These are phyloP conservation scores for Petunia hybrid DNA, from an alignment of 305 asterid species.

Conservation along the genomic window DNA sequence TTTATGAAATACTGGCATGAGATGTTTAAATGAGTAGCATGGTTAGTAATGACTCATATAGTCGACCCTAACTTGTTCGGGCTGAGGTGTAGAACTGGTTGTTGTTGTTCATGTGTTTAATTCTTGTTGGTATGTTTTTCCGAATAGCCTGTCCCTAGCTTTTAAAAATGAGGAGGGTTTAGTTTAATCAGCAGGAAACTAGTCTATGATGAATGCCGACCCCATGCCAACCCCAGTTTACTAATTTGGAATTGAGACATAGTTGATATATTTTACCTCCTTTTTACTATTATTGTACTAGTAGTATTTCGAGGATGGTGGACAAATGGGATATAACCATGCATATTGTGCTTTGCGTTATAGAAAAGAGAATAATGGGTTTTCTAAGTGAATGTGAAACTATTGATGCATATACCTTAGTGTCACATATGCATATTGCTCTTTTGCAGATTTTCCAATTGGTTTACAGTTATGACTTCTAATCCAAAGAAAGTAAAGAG, in stretches of 20 bases:
- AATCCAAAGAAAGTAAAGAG: background rate
- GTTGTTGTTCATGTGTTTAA: too few relatives aligned
- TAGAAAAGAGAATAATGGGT: background rate
- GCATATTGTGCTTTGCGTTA: background rate
- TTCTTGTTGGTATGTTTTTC: too few relatives aligned
- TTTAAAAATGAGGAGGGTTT: background rate
- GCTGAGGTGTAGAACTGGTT: too few relatives aligned
- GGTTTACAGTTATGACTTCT: constrained; percentile 18
- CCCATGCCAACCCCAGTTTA: background rate
- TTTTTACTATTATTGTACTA: background rate
- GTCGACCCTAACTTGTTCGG: too few relatives aligned
- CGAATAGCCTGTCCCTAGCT: background rate
- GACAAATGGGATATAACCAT: background rate
- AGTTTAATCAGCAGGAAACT: background rate
- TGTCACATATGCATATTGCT: background rate
- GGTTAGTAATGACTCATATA: too few relatives aligned
- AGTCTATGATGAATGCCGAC: background rate
- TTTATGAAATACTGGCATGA: too few relatives aligned
- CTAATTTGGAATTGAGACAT: background rate
- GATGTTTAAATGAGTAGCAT: too few relatives aligned
- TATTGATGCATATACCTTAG: background rate
- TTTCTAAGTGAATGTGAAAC: background rate
- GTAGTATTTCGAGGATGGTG: background rate
- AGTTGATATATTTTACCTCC: background rate
- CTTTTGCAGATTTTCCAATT: background rate